Percentiles rank a stretch among this genome's conserved stretches.
phyloP scores from a whole-genome alignment of 2,329 filamentous ascomycete species.

The Cladophialophora bantiana region DNA sequence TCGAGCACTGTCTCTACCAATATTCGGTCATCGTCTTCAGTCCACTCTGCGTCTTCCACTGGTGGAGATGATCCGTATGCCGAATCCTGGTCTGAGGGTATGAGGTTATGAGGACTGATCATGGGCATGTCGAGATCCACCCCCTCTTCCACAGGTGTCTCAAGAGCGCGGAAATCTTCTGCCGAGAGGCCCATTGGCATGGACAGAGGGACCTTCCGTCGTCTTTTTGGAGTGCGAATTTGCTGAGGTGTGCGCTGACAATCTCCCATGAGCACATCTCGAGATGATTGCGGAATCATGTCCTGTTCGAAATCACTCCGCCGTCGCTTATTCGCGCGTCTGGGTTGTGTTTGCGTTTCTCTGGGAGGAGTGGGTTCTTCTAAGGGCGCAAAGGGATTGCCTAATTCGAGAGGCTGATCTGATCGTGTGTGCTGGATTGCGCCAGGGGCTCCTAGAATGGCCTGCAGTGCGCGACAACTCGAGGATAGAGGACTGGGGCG shows the following conservation, averaged over 20 bases:
- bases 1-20: slow-evolving; percentile 54
- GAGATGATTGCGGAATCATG: slow-evolving; percentile 33
- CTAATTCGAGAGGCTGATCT: slow-evolving; percentile 43
- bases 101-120: slow-evolving; percentile 25
- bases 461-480: slow-evolving; percentile 41
- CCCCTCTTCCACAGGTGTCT: slow-evolving; percentile 41
- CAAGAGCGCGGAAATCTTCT: slow-evolving; percentile 54
- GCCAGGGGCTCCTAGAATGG: slow-evolving; percentile 40
- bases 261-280: slow-evolving; percentile 33
- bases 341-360: slow-evolving; percentile 41
- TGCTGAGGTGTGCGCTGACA: slow-evolving; percentile 30
- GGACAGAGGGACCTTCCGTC: slow-evolving; percentile 51
- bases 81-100: slow-evolving; percentile 28
- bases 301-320: slow-evolving; percentile 45
- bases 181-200: slow-evolving; percentile 53
- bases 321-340: slow-evolving; percentile 51
- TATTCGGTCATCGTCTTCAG: slow-evolving; percentile 50
- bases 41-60: slow-evolving; percentile 44
- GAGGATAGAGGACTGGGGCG: slow-evolving; percentile 49
- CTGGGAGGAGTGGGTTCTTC: slow-evolving; percentile 24
- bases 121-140: slow-evolving; percentile 34
- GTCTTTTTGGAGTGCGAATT: slow-evolving; percentile 53
- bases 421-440: slow-evolving; percentile 42
- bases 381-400: slow-evolving; percentile 38
- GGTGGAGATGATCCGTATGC: slow-evolving; percentile 32